A percentile compares a stretch with the other conserved stretches of the same genome.
phyloP scores from a whole-genome alignment of 2,329 filamentous ascomycete species.

The Cytospora piceae region DNA sequence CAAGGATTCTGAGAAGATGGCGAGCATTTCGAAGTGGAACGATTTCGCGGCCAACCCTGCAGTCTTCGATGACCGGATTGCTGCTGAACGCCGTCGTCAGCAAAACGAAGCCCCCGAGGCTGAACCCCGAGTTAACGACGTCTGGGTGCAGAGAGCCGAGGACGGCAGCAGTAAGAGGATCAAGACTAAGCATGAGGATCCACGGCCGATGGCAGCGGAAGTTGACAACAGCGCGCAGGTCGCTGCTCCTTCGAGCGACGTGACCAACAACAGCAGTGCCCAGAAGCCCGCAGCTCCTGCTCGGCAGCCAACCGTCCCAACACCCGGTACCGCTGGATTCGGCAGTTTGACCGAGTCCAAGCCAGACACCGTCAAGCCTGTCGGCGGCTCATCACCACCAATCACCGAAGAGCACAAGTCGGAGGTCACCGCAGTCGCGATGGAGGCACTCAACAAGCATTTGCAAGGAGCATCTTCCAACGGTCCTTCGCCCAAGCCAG shows the following conservation, averaged over 20 bases:
- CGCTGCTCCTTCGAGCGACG: background rate
- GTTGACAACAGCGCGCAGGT: background rate
- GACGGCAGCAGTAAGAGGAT: slow-evolving; percentile 47
- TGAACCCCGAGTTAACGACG: slow-evolving; percentile 42
- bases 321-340: slow-evolving; percentile 8
- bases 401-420: background rate
- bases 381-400: background rate
- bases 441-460: slow-evolving; percentile 21
- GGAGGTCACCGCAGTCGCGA: slow-evolving; percentile 10
- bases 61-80: background rate
- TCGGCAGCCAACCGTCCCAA: slow-evolving; percentile 23
- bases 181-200: slow-evolving; percentile 35
- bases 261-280: background rate
- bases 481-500: background rate
- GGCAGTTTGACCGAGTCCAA: background rate
- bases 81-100: slow-evolving; percentile 18
- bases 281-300: slow-evolving; percentile 9
- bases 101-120: slow-evolving; percentile 21
- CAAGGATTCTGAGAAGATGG: slow-evolving; percentile 35
- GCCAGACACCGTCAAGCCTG: background rate
- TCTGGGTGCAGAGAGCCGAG: slow-evolving; percentile 45
- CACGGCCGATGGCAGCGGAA: background rate
- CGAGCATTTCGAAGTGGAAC: background rate
- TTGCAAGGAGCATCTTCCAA: slow-evolving; percentile 3
- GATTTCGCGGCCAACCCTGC: slow-evolving; percentile 7